phyloP scores from a whole-genome alignment of 1,284 basidiomycete species.

The Coniferiporia weirii region DNA sequence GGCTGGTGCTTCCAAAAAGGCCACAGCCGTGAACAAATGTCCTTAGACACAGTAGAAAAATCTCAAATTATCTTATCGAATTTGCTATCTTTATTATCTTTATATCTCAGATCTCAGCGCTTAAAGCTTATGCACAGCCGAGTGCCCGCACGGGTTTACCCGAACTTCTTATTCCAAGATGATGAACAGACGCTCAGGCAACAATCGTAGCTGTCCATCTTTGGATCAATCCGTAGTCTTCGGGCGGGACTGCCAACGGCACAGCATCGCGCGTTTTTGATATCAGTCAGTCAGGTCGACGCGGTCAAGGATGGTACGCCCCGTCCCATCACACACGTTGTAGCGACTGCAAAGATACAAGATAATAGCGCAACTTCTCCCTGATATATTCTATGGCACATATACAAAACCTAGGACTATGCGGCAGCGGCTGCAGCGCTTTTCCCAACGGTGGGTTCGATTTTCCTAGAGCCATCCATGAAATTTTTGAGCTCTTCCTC shows the following conservation, averaged over 20 bases:
- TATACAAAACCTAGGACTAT: background rate
- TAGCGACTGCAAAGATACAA: background rate
- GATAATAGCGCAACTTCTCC: background rate
- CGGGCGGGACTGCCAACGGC: background rate
- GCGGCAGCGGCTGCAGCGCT: background rate
- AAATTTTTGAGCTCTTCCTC: slow-evolving; percentile 75
- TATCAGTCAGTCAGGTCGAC: too few species aligned
- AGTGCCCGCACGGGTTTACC: too few species aligned
- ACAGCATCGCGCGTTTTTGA: too few species aligned
- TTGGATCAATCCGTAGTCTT: background rate
- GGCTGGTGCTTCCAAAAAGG: too few species aligned
- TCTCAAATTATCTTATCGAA: background rate
- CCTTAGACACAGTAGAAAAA: too few species aligned
- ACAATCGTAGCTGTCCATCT: background rate
- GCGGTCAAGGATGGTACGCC: too few species aligned
- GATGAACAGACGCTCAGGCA: background rate
- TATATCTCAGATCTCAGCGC: background rate
- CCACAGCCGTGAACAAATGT: background rate
- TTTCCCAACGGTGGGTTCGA: slow-evolving; percentile 37
- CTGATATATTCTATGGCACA: background rate
- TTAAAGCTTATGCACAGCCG: background rate
- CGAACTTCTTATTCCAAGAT: background rate
- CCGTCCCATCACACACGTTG: background rate
- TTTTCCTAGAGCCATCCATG: slow-evolving; percentile 83
- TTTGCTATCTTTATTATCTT: background rate